Percentiles rank a stretch among this genome's conserved stretches.
Evolutionary conservation across 768 basidiomycete genomes (phyloP).

Genomic region (Lactarius indigo): DNA sequence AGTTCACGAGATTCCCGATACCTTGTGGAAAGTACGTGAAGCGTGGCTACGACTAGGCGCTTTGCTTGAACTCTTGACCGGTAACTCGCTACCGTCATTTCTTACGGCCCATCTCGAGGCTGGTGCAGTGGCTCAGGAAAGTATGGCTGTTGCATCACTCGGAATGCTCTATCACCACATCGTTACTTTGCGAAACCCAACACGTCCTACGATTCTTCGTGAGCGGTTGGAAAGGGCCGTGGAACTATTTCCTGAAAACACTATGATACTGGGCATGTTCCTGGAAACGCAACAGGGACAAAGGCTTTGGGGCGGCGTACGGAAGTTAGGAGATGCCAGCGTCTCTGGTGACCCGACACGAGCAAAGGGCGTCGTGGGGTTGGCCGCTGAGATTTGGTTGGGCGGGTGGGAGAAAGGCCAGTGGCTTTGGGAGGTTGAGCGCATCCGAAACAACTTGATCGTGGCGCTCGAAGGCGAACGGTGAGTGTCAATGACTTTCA

Average conservation of each 20-base stretch:
- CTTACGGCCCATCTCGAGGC: constrained; percentile 30
- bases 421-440: constrained; percentile 68
- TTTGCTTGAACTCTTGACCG: constrained; percentile 58
- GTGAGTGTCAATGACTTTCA: constrained; percentile 37
- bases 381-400: constrained; percentile 71
- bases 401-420: constrained; percentile 73
- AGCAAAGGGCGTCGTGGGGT: constrained; percentile 55
- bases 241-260: constrained; percentile 62
- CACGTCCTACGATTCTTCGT: constrained; percentile 55
- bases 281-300: constrained; percentile 74
- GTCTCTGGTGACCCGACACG: constrained; percentile 34
- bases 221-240: constrained; percentile 54
- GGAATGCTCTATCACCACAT: constrained; percentile 61
- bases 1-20: constrained; percentile 28
- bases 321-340: constrained; percentile 50
- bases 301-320: constrained; percentile 72
- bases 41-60: constrained; percentile 65
- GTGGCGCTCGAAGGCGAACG: constrained; percentile 64
- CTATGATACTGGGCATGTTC: constrained; percentile 67
- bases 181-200: constrained; percentile 49
- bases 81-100: constrained; percentile 40
- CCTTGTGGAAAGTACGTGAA: constrained; percentile 54
- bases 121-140: constrained; percentile 43
- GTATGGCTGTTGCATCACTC: constrained; percentile 52
- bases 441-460: constrained; percentile 60